A percentile compares a stretch with the other conserved stretches of the same genome.
These are phyloP conservation scores for Beauveria sp. DNA, from an alignment of 2,329 filamentous ascomycete species.

Conservation along the genomic window DNA sequence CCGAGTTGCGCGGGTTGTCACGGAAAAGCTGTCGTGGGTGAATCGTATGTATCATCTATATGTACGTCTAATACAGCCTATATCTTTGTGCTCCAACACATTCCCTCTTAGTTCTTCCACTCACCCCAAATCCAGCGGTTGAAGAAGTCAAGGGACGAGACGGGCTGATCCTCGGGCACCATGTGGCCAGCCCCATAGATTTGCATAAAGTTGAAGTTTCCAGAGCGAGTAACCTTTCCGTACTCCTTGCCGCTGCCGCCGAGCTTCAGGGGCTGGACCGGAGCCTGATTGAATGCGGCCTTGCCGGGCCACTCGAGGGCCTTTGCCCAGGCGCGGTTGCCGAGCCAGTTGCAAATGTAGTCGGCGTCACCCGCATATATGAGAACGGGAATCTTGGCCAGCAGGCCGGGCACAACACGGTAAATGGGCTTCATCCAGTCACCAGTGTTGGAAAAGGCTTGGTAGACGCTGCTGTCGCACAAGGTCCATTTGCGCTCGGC, in stretches of 20 bases:
- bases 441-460: conserved; percentile 93
- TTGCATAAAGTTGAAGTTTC: conserved; percentile 14
- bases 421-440: conserved; percentile 99
- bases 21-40: neutral
- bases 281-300: conserved; percentile 66
- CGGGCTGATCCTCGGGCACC: conserved; percentile 13
- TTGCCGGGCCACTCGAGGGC: conserved; percentile 89
- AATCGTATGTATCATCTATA: neutral
- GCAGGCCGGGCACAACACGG: conserved; percentile 74
- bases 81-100: neutral
- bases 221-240: conserved; percentile 10
- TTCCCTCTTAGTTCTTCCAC: conserved; percentile 7
- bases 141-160: conserved; percentile 12
- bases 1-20: neutral
- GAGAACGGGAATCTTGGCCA: conserved; percentile 87
- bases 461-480: conserved; percentile 98
- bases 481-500: conserved; percentile 92
- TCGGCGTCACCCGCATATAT: conserved; percentile 89
- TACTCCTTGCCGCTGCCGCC: conserved; percentile 23
- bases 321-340: conserved; percentile 93
- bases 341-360: conserved; percentile 97
- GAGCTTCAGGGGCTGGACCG: conserved; percentile 63
- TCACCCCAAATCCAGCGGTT: conserved; percentile 15
- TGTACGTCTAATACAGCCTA: neutral
- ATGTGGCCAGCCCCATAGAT: conserved; percentile 14